Percentiles rank a stretch among this genome's conserved stretches.
phyloP scores from a whole-genome alignment of 2,329 filamentous ascomycete species.

The Arthroderma uncinatum region DNA sequence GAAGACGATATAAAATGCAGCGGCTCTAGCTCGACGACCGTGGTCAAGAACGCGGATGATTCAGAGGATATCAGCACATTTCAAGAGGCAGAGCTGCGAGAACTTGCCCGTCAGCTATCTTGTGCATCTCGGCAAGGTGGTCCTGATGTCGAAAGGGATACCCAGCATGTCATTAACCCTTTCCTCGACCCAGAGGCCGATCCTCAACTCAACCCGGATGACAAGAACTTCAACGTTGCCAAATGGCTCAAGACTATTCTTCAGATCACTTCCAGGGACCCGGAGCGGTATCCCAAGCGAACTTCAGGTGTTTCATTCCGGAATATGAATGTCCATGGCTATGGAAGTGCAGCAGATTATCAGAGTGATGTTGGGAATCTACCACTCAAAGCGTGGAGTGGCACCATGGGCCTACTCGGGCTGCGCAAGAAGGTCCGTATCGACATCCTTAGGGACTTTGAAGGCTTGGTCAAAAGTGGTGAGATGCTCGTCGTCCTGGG shows the following conservation, averaged over 20 bases:
- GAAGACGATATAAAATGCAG: slow-evolving; percentile 11
- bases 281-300: slow-evolving; percentile 28
- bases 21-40: slow-evolving; percentile 19
- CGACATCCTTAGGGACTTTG: slow-evolving; percentile 53
- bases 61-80: slow-evolving; percentile 20
- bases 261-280: slow-evolving; percentile 30
- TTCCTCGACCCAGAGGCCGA: slow-evolving; percentile 27
- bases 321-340: slow-evolving; percentile 31
- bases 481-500: slow-evolving; percentile 50
- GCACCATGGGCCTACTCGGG: slow-evolving; percentile 20
- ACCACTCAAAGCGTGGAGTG: slow-evolving; percentile 26
- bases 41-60: slow-evolving; percentile 14
- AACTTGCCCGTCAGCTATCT: slow-evolving; percentile 25
- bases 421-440: slow-evolving; percentile 34
- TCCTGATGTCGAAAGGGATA: slow-evolving; percentile 12
- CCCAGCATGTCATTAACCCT: slow-evolving; percentile 21
- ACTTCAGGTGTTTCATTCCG: slow-evolving; percentile 32
- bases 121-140: slow-evolving; percentile 20
- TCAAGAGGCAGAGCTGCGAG: slow-evolving; percentile 20
- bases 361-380: slow-evolving; percentile 37
- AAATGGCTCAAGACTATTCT: slow-evolving; percentile 40
- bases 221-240: slow-evolving; percentile 35
- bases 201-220: slow-evolving; percentile 36
- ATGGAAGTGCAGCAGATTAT: slow-evolving; percentile 33
- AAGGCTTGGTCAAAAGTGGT: slow-evolving; percentile 49